These are phyloP conservation scores for Coemansia sp. DNA, from an alignment of 371 early-diverging fungal genomes.

Conservation along the genomic window DNA sequence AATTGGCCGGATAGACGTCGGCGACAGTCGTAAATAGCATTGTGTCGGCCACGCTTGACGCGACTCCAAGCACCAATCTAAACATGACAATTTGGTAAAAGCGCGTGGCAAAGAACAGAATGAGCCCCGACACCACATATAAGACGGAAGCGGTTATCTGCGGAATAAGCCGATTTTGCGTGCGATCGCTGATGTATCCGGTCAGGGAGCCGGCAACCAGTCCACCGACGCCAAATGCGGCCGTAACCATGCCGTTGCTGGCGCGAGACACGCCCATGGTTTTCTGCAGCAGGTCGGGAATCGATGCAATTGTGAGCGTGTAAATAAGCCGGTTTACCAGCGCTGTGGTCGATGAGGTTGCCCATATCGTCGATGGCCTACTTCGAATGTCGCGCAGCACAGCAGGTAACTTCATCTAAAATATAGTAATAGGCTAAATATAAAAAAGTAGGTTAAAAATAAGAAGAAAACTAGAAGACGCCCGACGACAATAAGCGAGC, in stretches of 20 bases:
- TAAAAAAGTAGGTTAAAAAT: background rate
- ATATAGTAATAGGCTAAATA: background rate
- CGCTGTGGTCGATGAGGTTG: constrained; percentile 28
- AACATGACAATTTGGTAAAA: constrained; percentile 42
- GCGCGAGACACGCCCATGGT: constrained; percentile 36
- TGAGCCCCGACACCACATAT: constrained; percentile 29
- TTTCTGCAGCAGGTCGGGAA: constrained; percentile 43
- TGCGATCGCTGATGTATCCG: constrained; percentile 44
- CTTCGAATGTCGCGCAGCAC: constrained; percentile 25
- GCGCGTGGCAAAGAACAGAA: constrained; percentile 27
- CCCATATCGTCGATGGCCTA: constrained; percentile 41
- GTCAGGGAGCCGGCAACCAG: constrained; percentile 26
- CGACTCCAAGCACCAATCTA: constrained; percentile 31
- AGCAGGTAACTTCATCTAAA: constrained; percentile 17
- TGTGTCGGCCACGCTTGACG: constrained; percentile 42
- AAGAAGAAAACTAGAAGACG: background rate
- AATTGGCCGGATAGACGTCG: constrained; percentile 43
- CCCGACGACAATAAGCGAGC: background rate
- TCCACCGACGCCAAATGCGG: constrained; percentile 45
- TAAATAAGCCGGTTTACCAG: constrained; percentile 45
- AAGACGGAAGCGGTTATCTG: constrained; percentile 33
- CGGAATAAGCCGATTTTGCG: constrained; percentile 27
- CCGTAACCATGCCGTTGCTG: constrained; percentile 42
- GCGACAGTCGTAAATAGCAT: constrained; percentile 49
- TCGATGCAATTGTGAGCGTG: constrained; percentile 43